These are phyloP conservation scores for Ilyonectria sp. DNA, from an alignment of 2,329 filamentous ascomycete genomes.

Conservation along the genomic window DNA sequence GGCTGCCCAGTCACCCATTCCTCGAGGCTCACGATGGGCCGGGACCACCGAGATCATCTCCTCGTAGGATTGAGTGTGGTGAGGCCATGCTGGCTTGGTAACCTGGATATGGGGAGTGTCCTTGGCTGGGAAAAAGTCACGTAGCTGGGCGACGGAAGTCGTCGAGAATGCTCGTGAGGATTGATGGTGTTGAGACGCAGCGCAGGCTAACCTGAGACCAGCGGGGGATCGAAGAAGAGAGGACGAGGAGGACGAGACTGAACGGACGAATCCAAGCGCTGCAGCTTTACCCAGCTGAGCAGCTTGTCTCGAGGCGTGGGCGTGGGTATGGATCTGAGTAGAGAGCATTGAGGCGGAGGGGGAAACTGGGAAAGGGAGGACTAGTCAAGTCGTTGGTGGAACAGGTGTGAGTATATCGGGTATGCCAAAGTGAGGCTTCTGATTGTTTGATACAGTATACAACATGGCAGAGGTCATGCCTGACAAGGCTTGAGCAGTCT, in stretches of 20 bases:
- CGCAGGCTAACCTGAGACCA: conserved; percentile 34
- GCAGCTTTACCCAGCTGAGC: conserved; percentile 45
- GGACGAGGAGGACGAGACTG: conserved; percentile 31
- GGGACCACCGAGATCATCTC: conserved; percentile 84
- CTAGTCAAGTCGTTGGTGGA: conserved; percentile 26
- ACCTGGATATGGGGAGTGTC: conserved; percentile 74
- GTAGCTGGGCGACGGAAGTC: conserved; percentile 61
- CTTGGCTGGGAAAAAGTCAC: conserved; percentile 75
- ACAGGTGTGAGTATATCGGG: neutral
- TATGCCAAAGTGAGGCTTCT: conserved; percentile 10
- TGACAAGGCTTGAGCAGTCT: conserved; percentile 32
- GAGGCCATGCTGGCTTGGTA: conserved; percentile 78
- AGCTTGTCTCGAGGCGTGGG: conserved; percentile 45
- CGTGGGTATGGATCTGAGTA: conserved; percentile 41
- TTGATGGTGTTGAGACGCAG: conserved; percentile 37
- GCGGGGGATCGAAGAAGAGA: conserved; percentile 31
- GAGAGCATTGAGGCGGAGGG: conserved; percentile 46
- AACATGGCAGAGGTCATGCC: conserved; percentile 27
- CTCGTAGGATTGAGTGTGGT: conserved; percentile 81
- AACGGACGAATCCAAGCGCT: conserved; percentile 40
- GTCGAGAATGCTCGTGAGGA: conserved; percentile 63
- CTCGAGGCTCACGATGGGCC: conserved; percentile 82
- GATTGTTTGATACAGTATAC: conserved; percentile 26
- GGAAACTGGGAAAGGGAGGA: conserved; percentile 22
- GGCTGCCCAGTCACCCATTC: conserved; percentile 83